phyloP scores from a whole-genome alignment of 2,329 filamentous ascomycete genomes.

The Cercospora canescens region DNA sequence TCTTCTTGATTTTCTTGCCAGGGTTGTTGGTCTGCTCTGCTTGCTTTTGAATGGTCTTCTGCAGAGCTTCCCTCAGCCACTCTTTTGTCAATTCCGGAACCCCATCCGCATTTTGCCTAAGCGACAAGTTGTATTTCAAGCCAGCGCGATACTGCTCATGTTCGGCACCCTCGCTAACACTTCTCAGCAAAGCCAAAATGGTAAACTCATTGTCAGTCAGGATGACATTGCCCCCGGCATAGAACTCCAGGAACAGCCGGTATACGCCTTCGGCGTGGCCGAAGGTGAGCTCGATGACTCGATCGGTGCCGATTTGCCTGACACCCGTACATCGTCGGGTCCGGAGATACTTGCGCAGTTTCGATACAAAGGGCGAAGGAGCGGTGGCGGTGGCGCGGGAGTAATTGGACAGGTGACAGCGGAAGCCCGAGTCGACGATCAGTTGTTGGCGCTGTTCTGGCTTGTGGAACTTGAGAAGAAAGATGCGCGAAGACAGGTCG shows the following conservation, averaged over 20 bases:
- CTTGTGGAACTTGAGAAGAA: conserved; percentile 92
- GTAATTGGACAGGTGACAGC: conserved; percentile 91
- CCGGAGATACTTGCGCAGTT: conserved; percentile 84
- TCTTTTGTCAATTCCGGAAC: conserved; percentile 74
- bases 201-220: conserved; percentile 82
- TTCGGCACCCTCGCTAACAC: conserved; percentile 77
- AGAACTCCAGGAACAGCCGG: conserved; percentile 89
- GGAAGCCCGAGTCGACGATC: conserved; percentile 91
- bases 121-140: conserved; percentile 73
- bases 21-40: conserved; percentile 50
- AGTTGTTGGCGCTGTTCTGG: conserved; percentile 87
- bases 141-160: conserved; percentile 81
- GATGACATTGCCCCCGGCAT: conserved; percentile 92
- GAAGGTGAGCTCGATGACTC: conserved; percentile 89
- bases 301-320: conserved; percentile 85
- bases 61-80: conserved; percentile 67
- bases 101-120: conserved; percentile 80
- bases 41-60: conserved; percentile 63
- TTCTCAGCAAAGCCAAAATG: conserved; percentile 77
- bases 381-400: conserved; percentile 80
- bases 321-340: conserved; percentile 81
- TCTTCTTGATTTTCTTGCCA: conserved; percentile 70
- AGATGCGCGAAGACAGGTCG: conserved; percentile 92
- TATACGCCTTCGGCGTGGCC: conserved; percentile 78
- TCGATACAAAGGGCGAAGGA: conserved; percentile 81